Percentiles rank a stretch among this genome's conserved stretches.
Conservation (phyloP, 495 filamentous ascomycete species). For the Hypomontagnella submonticulosa region DNA sequence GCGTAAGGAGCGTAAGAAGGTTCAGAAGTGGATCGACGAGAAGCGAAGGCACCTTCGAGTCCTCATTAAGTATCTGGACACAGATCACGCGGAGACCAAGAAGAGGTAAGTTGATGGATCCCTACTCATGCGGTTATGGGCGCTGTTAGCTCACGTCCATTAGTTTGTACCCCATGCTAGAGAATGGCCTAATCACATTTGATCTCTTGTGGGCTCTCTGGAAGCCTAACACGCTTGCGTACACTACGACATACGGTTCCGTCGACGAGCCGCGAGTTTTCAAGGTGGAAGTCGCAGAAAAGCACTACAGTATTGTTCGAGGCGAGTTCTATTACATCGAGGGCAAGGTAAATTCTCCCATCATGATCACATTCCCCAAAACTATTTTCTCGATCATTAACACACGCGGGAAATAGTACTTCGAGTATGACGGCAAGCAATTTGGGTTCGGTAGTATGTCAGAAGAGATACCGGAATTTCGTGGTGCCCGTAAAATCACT, state of each 20-base stretch:
- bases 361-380: neutral
- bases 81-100: constrained; percentile 81
- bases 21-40: constrained; percentile 72
- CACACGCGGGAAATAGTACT: constrained; percentile 49
- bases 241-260: constrained; percentile 81
- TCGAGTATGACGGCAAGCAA: constrained; percentile 85
- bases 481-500: constrained; percentile 84
- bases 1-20: constrained; percentile 67
- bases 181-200: constrained; percentile 88
- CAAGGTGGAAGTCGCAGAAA: constrained; percentile 84
- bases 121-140: neutral
- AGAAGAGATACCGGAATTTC: constrained; percentile 81
- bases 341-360: constrained; percentile 67
- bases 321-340: constrained; percentile 85
- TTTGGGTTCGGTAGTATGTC: constrained; percentile 67
- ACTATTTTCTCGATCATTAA: constrained; percentile 13
- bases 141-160: neutral
- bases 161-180: constrained; percentile 83
- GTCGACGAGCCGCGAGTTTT: constrained; percentile 88
- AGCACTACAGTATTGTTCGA: constrained; percentile 75
- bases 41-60: constrained; percentile 79
- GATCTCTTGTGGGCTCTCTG: constrained; percentile 91
- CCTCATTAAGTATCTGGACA: constrained; percentile 82
- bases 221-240: constrained; percentile 89
- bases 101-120: constrained; percentile 55